Evolutionary conservation across 306 rosid genomes (phyloP).

Genomic region (Cyclanthera cordifolia): DNA sequence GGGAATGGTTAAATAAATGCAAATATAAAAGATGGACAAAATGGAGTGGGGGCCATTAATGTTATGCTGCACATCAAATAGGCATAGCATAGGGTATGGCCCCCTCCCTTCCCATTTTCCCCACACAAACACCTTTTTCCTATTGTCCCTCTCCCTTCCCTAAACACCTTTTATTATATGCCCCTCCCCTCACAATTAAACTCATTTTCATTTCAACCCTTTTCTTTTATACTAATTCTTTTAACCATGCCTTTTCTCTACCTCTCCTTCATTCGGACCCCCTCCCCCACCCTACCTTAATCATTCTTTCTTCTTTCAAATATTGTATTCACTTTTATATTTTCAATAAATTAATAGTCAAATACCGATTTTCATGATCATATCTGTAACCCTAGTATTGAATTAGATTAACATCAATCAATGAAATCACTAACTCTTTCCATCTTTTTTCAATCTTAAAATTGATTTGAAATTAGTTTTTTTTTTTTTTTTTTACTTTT

Average conservation of each 20-base stretch:
- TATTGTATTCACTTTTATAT: too few relatives aligned
- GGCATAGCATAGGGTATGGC: conserved; percentile 10
- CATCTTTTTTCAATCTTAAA: too few relatives aligned
- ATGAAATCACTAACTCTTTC: too few relatives aligned
- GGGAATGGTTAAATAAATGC: conserved; percentile 3
- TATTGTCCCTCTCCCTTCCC: not conserved
- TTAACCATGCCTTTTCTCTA: not conserved
- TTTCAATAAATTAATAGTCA: too few relatives aligned
- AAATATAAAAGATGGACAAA: conserved; percentile 6
- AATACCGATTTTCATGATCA: too few relatives aligned
- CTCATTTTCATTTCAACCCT: not conserved
- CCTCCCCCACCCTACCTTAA: not conserved
- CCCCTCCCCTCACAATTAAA: not conserved
- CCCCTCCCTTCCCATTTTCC: not conserved
- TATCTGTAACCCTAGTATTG: too few relatives aligned
- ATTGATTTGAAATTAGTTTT: too few relatives aligned
- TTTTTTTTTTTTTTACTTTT: too few relatives aligned
- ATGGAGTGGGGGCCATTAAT: conserved; percentile 14
- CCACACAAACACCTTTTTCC: not conserved
- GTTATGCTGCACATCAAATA: not conserved
- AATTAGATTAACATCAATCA: too few relatives aligned
- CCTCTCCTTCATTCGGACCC: not conserved
- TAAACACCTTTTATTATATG: not conserved
- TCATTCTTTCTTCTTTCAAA: not conserved
- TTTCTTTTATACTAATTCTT: not conserved